Evolutionary conservation across 306 rosid species (phyloP).

Genomic region (Citrullus amarus): DNA sequence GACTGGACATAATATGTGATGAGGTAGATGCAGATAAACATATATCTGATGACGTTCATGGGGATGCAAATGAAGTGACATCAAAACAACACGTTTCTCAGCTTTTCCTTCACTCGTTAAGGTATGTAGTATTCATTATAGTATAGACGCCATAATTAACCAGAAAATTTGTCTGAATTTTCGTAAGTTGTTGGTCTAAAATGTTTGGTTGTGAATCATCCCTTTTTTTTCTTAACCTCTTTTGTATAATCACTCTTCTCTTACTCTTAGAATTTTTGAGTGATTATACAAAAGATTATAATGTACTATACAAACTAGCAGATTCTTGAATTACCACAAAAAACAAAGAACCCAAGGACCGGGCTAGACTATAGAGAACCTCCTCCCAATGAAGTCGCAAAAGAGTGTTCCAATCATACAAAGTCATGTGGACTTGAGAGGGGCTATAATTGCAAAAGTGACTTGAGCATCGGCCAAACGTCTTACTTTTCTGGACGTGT

Average conservation of each 20-base stretch:
- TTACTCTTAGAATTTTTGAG: not conserved
- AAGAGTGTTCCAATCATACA: too few relatives aligned
- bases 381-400: too few relatives aligned
- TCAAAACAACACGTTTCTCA: constrained; percentile 46
- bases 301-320: not conserved
- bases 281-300: not conserved
- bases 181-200: not conserved
- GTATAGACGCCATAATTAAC: not conserved
- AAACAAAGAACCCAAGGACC: too few relatives aligned
- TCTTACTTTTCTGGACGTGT: not conserved
- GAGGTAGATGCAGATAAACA: constrained; percentile 50
- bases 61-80: constrained; percentile 24
- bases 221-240: not conserved
- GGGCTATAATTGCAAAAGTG: too few relatives aligned
- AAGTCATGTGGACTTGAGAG: too few relatives aligned
- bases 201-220: not conserved
- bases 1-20: constrained; percentile 81
- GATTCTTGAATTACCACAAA: too few relatives aligned
- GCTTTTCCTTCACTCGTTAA: constrained; percentile 28
- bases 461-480: not conserved
- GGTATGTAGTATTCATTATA: constrained; percentile 23
- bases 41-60: constrained; percentile 20
- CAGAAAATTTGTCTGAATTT: too few relatives aligned
- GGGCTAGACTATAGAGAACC: too few relatives aligned
- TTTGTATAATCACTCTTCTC: too few relatives aligned